A percentile compares a stretch with the other conserved stretches of the same genome.
These are phyloP conservation scores for Vararia minispora DNA, from an alignment of 768 basidiomycete species.

Conservation along the genomic window DNA sequence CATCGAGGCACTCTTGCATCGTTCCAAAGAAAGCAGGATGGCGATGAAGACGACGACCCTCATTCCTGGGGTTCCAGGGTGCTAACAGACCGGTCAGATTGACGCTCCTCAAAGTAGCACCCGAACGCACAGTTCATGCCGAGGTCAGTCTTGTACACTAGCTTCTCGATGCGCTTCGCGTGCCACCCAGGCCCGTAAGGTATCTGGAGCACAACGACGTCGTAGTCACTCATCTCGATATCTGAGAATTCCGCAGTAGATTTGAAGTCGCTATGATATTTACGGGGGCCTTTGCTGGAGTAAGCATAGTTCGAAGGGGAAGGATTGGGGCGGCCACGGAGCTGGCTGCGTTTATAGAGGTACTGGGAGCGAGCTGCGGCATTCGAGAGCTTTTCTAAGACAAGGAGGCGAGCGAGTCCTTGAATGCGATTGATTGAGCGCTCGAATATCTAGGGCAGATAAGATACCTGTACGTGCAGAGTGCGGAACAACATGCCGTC, in stretches of 20 bases:
- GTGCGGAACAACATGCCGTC: conserved; percentile 27
- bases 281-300: too few relatives aligned
- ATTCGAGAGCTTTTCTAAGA: conserved; percentile 44
- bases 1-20: conserved; percentile 43
- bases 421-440: conserved; percentile 44
- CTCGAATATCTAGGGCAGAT: conserved; percentile 41
- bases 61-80: conserved; percentile 54
- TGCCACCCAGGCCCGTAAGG: conserved; percentile 55
- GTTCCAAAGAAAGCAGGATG: conserved; percentile 56
- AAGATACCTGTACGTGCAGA: neutral
- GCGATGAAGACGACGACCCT: conserved; percentile 45
- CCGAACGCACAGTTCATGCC: conserved; percentile 38
- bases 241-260: conserved; percentile 27
- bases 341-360: conserved; percentile 32
- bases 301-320: conserved; percentile 15
- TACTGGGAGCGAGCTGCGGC: conserved; percentile 33
- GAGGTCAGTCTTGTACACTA: conserved; percentile 48
- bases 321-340: conserved; percentile 37
- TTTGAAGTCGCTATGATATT: conserved; percentile 48
- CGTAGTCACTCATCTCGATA: conserved; percentile 47
- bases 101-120: too few relatives aligned
- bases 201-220: conserved; percentile 41
- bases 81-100: conserved; percentile 18
- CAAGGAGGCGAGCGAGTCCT: conserved; percentile 51
- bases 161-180: conserved; percentile 41